A percentile compares a stretch with the other conserved stretches of the same genome.
Conservation (phyloP, 345 rosid genomes). For the Populus euphratica region DNA sequence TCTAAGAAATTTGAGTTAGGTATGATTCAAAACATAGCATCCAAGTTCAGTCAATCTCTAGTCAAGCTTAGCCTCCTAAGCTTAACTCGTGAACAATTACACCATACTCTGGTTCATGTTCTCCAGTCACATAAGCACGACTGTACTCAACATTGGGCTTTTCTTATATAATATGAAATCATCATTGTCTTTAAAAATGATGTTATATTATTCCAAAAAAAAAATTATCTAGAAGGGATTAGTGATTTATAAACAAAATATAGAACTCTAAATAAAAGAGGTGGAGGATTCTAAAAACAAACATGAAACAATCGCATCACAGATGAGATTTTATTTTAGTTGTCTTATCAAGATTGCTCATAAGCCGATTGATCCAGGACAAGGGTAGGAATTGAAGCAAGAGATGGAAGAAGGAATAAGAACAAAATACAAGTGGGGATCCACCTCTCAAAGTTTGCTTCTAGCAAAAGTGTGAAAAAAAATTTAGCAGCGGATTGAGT, state of each 20-base stretch:
- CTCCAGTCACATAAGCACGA: neutral
- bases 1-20: neutral
- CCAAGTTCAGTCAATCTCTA: neutral
- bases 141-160: neutral
- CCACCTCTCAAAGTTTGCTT: neutral
- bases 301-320: neutral
- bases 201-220: neutral
- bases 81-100: neutral
- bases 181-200: neutral
- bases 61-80: neutral
- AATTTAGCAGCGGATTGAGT: neutral
- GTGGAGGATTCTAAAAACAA: neutral
- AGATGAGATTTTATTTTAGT: neutral
- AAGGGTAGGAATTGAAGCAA: neutral
- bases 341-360: neutral
- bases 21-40: neutral
- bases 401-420: neutral
- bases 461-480: neutral
- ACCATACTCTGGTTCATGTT: neutral
- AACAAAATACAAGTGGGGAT: neutral
- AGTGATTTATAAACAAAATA: neutral
- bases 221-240: neutral
- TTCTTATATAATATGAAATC: neutral
- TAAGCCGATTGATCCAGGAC: neutral
- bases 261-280: neutral